Evolutionary conservation across 208 protist genomes (phyloP).

Genomic region (Entamoeba invadens): DNA sequence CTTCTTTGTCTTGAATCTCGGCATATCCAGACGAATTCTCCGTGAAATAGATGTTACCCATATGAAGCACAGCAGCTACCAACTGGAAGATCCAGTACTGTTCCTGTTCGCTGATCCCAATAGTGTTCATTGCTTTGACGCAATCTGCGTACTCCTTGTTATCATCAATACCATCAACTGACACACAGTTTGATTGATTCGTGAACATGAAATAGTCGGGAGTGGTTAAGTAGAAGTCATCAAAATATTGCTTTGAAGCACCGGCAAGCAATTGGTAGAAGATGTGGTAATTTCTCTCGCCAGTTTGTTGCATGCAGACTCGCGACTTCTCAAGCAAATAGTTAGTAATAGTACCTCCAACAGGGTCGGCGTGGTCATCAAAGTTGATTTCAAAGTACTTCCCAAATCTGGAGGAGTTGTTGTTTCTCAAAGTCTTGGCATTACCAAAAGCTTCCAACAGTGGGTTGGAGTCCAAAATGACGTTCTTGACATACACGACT

Average conservation of each 20-base stretch:
- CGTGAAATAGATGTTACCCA: conserved; percentile 70
- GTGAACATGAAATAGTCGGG: not conserved
- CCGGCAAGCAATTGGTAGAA: conserved; percentile 64
- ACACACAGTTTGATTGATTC: conserved; percentile 39
- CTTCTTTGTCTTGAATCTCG: too few relatives aligned
- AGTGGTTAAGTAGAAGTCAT: too few relatives aligned
- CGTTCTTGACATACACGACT: conserved; percentile 4
- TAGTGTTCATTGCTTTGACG: conserved; percentile 48
- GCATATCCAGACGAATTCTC: too few relatives aligned
- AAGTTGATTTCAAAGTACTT: conserved; percentile 70
- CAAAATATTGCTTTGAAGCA: not conserved
- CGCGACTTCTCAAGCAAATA: conserved; percentile 69
- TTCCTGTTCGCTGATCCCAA: conserved; percentile 47
- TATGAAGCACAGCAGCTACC: conserved; percentile 64
- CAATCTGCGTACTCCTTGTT: conserved; percentile 56
- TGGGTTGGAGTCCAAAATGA: conserved; percentile 10
- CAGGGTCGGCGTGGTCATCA: conserved; percentile 51
- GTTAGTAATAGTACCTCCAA: conserved; percentile 57
- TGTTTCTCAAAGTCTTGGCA: conserved; percentile 49
- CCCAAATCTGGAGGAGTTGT: conserved; percentile 56
- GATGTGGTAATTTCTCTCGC: conserved; percentile 79
- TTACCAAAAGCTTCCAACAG: conserved; percentile 61
- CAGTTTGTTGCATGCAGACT: conserved; percentile 46
- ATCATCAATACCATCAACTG: conserved; percentile 58
- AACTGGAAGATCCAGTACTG: conserved; percentile 58